Conservation (phyloP, 106 monocot species). For the Acanthochlamys bracteata region DNA sequence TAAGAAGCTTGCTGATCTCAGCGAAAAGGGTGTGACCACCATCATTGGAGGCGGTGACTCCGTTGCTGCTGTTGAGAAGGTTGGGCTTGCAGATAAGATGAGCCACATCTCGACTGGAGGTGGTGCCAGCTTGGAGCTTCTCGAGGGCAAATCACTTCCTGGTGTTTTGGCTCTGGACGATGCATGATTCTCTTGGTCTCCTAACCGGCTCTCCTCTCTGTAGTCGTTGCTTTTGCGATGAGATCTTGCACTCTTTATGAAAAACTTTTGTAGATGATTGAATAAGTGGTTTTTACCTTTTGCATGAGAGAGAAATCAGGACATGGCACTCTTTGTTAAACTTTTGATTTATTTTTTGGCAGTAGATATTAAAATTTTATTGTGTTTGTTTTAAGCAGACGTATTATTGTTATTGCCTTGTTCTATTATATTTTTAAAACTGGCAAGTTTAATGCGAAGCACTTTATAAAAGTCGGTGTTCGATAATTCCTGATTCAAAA, state of each 20-base stretch:
- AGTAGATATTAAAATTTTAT: no score
- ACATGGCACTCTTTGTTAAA: no score
- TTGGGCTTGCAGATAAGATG: conserved; percentile 52
- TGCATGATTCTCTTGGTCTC: conserved; percentile 20
- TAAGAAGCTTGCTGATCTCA: conserved; percentile 52
- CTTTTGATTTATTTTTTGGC: no score
- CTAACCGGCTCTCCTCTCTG: background rate
- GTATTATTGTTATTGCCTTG: no score
- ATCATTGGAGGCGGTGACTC: conserved; percentile 60
- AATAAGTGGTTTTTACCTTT: conserved; percentile 5
- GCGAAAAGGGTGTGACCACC: conserved; percentile 36
- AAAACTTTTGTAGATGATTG: conserved; percentile 8
- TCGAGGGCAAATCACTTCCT: conserved; percentile 54
- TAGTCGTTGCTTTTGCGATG: background rate
- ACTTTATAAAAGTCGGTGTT: no score
- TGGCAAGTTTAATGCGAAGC: no score
- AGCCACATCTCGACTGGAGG: conserved; percentile 66
- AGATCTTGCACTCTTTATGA: background rate
- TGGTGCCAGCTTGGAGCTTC: conserved; percentile 52
- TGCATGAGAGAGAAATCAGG: background rate
- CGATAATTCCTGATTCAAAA: no score
- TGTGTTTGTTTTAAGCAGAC: no score
- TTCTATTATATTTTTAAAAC: no score
- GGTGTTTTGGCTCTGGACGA: conserved; percentile 67
- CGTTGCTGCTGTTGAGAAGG: conserved; percentile 61